Evolutionary conservation across 2,329 filamentous ascomycete species (phyloP).

Genomic region (Immersiporthe knoxdaviesiana): DNA sequence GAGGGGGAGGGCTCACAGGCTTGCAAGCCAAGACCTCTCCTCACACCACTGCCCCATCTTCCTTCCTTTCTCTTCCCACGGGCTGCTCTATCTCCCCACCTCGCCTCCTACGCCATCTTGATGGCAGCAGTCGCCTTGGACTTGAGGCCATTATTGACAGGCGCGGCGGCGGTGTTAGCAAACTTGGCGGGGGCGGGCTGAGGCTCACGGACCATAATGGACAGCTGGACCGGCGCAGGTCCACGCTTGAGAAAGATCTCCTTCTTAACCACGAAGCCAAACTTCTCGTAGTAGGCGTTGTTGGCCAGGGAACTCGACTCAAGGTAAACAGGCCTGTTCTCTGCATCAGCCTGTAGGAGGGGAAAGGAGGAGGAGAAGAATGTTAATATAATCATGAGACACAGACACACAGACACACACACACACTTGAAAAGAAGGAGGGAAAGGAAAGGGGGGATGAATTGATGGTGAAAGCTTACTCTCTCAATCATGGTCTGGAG

Average conservation of each 20-base stretch:
- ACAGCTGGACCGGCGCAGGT: conserved; percentile 63
- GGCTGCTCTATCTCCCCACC: too few species aligned
- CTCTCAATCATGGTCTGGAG: conserved; percentile 69
- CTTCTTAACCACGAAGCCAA: conserved; percentile 70
- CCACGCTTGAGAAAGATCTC: conserved; percentile 66
- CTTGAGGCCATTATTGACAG: conserved; percentile 40
- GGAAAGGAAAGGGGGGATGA: conserved; percentile 10
- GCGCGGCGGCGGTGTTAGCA: conserved; percentile 38
- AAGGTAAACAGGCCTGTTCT: conserved; percentile 72
- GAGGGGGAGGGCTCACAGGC: background rate
- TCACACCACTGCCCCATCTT: too few species aligned
- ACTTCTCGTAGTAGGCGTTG: conserved; percentile 71
- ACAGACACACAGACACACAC: background rate
- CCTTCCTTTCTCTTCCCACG: background rate
- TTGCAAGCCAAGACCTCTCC: too few species aligned
- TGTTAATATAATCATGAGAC: background rate
- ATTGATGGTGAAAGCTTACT: conserved; percentile 45
- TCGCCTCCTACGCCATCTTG: conserved; percentile 30
- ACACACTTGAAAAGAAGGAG: too few species aligned
- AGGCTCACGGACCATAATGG: conserved; percentile 83
- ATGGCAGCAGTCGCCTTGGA: conserved; percentile 40
- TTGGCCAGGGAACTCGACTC: conserved; percentile 75
- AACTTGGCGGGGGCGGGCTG: conserved; percentile 38
- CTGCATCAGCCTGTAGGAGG: conserved; percentile 62
- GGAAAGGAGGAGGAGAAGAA: background rate